Evolutionary conservation across 345 rosid genomes (phyloP).

Genomic region (Arabidopsis arenosa): DNA sequence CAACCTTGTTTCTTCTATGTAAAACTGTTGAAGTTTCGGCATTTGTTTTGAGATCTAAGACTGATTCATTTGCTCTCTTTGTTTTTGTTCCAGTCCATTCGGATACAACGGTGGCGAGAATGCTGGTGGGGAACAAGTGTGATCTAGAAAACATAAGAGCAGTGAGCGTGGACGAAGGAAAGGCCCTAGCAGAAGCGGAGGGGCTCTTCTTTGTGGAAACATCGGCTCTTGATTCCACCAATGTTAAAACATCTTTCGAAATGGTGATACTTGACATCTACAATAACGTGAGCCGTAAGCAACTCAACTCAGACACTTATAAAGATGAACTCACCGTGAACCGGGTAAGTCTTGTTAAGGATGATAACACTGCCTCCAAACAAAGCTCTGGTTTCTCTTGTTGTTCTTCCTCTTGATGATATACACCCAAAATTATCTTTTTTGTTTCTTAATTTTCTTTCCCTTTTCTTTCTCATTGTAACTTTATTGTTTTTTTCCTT

Average conservation of each 20-base stretch:
- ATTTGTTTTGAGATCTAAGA: neutral
- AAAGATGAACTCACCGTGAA: conserved; percentile 77
- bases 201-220: conserved; percentile 92
- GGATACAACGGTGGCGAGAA: conserved; percentile 71
- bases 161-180: conserved; percentile 80
- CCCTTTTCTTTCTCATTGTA: conserved; percentile 12
- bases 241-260: conserved; percentile 77
- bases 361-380: conserved; percentile 52
- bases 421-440: neutral
- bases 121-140: conserved; percentile 89
- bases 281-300: conserved; percentile 76
- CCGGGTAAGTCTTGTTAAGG: conserved; percentile 66
- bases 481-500: conserved; percentile 11
- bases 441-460: too few species aligned
- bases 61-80: neutral
- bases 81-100: conserved; percentile 63
- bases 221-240: conserved; percentile 84
- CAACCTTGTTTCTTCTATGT: too few species aligned
- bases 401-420: conserved; percentile 70
- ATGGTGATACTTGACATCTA: conserved; percentile 75
- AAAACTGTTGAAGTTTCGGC: neutral
- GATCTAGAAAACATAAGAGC: conserved; percentile 76
- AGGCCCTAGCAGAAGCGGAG: conserved; percentile 69
- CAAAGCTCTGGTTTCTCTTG: conserved; percentile 52
- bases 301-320: conserved; percentile 69